Evolutionary conservation across 345 rosid species (phyloP), one percentile per base, ranked within the genome.

Genomic region (Citrus hindsii): DNA sequence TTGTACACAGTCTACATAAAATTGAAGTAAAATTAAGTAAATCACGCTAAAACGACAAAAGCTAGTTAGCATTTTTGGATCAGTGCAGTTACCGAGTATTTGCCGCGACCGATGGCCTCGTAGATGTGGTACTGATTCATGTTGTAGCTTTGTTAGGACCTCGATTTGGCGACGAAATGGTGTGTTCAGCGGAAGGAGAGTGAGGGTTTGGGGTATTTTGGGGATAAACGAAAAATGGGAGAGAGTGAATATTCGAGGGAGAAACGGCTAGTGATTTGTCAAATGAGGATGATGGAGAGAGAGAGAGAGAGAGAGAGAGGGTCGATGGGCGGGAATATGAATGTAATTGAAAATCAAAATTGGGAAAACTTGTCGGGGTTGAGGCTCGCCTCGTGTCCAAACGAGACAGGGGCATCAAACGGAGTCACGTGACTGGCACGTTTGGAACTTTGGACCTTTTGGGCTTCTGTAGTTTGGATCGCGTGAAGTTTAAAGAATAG

Each of bases 101-200:
- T 96, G 76, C 99, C 99, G 60, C 92, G 99, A 66, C 99, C 98
- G 66, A 95, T 92, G 69, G 99, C 98, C 85, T 90, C 98, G 86
- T 95, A 95, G 80, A 95, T 88, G 88, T 95, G 99, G 78, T 87
- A 95, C 61, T 92, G 92, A 82, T 95, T 94, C 99, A 95, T 95
- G 66, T 80, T 60, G 6, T 28, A 6, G 73, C 72, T 27, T 42
- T 53, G 22, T 2, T 69, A 77, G 80, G 80, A 86, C 79, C 77
- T 63, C 70, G 77, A 80, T 82, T 71, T 21, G 59, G 53, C 40
- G 32, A 30, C 58, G 30, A 73, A 59, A 72, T 76, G 74, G 80
- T 67, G 80, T 69, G 73, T 64, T 48, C 61, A 28, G 77, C 3
- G 58, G 62, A 25, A 33, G 66, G 65, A 80, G 74, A 83, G 79